These are phyloP conservation scores for Pichia sp. DNA, from an alignment of 1,139 yeast genomes.

Conservation along the genomic window DNA sequence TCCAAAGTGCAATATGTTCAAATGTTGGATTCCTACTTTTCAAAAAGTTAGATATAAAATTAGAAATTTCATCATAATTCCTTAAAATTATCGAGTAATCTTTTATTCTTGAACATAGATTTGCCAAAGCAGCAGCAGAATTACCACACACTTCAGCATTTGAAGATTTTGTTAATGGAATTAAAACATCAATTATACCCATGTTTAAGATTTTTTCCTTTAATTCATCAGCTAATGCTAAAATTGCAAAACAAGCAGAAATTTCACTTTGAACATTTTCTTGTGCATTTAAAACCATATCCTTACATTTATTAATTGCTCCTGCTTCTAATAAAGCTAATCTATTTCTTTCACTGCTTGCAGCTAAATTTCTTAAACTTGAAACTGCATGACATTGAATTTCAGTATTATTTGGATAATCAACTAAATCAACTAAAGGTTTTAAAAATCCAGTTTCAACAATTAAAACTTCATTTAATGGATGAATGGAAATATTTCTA, in stretches of 20 bases:
- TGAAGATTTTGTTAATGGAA: conserved; percentile 81
- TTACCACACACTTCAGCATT: conserved; percentile 97
- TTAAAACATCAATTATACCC: conserved; percentile 80
- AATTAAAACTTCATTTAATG: conserved; percentile 88
- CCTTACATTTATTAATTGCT: conserved; percentile 90
- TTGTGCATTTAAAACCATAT: conserved; percentile 76
- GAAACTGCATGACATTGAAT: conserved; percentile 98
- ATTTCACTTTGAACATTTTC: conserved; percentile 91
- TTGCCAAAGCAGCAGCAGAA: conserved; percentile 97
- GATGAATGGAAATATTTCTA: conserved; percentile 93
- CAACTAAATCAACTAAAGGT: conserved; percentile 81
- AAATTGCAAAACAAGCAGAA: conserved; percentile 93
- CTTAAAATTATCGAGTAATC: conserved; percentile 75
- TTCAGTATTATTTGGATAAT: conserved; percentile 84
- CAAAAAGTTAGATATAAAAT: conserved; percentile 74
- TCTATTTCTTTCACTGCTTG: conserved; percentile 89
- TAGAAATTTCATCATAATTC: conserved; percentile 88
- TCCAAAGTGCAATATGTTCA: conserved; percentile 98
- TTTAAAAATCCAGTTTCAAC: conserved; percentile 93
- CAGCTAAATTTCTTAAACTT: conserved; percentile 90
- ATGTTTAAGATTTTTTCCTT: conserved; percentile 79
- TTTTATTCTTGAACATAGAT: conserved; percentile 82
- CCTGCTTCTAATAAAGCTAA: conserved; percentile 90
- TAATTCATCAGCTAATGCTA: conserved; percentile 93
- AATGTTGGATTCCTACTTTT: conserved; percentile 89